Evolutionary conservation across 1,284 basidiomycete genomes (phyloP).

Genomic region (Cronartium quercuum): DNA sequence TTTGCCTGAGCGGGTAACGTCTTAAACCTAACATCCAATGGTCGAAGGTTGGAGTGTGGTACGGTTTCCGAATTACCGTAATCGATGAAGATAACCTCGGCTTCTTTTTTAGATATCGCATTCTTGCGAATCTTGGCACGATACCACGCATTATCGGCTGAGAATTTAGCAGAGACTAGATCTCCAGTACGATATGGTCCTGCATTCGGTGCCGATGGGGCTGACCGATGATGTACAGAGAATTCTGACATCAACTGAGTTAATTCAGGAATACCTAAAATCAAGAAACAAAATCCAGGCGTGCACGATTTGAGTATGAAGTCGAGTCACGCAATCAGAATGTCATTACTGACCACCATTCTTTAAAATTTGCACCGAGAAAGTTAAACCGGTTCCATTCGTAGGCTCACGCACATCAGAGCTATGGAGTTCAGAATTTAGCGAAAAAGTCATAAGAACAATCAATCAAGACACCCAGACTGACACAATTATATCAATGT

Average conservation of each 20-base stretch:
- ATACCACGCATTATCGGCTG: conserved; percentile 81
- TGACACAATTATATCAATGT: conserved; percentile 66
- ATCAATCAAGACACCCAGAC: conserved; percentile 49
- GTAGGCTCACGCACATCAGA: conserved; percentile 68
- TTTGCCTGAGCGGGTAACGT: conserved; percentile 63
- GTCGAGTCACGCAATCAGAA: background rate
- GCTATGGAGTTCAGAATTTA: conserved; percentile 83
- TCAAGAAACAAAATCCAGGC: conserved; percentile 60
- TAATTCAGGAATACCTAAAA: conserved; percentile 54
- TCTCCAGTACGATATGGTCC: conserved; percentile 64
- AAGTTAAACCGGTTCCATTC: conserved; percentile 65
- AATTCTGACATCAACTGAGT: conserved; percentile 93
- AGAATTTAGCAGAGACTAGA: conserved; percentile 79
- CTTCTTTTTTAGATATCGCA: conserved; percentile 70
- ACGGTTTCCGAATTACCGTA: conserved; percentile 47
- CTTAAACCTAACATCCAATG: conserved; percentile 77
- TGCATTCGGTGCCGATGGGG: conserved; percentile 61
- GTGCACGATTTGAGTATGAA: too few relatives aligned
- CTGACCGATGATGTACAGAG: conserved; percentile 68
- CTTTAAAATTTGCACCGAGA: conserved; percentile 86
- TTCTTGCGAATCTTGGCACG: conserved; percentile 73
- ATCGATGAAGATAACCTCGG: conserved; percentile 57
- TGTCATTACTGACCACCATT: conserved; percentile 61
- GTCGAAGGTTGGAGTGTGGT: conserved; percentile 55
- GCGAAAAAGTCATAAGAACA: conserved; percentile 61